These are phyloP conservation scores for Chalciporus sp. DNA, from an alignment of 1,284 basidiomycete species.

Conservation along the genomic window DNA sequence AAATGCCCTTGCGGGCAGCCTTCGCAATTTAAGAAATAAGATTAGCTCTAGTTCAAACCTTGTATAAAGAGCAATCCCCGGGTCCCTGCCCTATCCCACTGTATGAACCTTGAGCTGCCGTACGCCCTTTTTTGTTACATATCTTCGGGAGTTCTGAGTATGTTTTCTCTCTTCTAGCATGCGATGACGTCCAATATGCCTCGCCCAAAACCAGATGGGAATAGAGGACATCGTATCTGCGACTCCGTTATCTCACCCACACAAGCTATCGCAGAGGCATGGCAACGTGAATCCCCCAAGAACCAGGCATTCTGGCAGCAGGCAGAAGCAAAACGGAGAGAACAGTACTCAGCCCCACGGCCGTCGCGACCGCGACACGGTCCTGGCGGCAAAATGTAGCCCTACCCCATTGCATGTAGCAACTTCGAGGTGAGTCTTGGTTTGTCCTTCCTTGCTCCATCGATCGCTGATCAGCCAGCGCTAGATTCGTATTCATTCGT, in stretches of 20 bases:
- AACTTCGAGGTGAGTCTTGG: constrained; percentile 12
- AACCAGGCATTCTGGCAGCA: constrained; percentile 59
- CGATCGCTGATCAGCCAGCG: constrained; percentile 7
- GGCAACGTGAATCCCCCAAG: constrained; percentile 60
- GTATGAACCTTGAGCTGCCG: constrained; percentile 39
- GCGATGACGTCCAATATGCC: constrained; percentile 48
- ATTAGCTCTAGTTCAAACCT: constrained; percentile 32
- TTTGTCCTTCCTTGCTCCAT: neutral
- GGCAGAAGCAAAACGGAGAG: constrained; percentile 51
- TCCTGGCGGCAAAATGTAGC: constrained; percentile 49
- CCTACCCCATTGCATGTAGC: constrained; percentile 13
- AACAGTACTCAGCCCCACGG: constrained; percentile 38
- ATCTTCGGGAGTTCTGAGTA: constrained; percentile 29
- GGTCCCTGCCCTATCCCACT: constrained; percentile 32
- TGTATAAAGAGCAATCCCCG: constrained; percentile 35
- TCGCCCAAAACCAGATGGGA: constrained; percentile 40
- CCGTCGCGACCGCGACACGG: constrained; percentile 36
- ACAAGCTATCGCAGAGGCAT: constrained; percentile 65
- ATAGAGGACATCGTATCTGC: constrained; percentile 32
- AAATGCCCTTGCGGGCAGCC: constrained; percentile 24
- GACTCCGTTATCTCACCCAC: constrained; percentile 49
- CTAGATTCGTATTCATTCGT: constrained; percentile 32
- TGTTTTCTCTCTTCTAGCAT: constrained; percentile 30
- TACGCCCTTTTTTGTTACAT: constrained; percentile 35
- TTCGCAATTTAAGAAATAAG: constrained; percentile 33